A percentile compares a stretch with the other conserved stretches of the same genome.
These are phyloP conservation scores for Plasmodium vinckei DNA, from an alignment of 169 alveolate genomes.

Conservation along the genomic window DNA sequence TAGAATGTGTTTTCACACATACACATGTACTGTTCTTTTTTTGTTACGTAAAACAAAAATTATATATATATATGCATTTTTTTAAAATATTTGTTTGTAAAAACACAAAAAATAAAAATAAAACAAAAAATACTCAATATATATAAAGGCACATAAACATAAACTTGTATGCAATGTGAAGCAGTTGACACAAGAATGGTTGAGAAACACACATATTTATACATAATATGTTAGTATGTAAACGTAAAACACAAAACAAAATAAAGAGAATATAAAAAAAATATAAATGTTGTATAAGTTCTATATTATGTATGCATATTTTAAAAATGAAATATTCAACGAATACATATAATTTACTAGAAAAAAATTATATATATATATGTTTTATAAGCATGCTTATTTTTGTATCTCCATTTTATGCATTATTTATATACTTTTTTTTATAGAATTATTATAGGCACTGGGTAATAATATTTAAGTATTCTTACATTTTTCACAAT, in stretches of 20 bases:
- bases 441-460: background rate
- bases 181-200: background rate
- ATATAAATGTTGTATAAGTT: background rate
- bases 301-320: background rate
- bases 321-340: background rate
- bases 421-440: background rate
- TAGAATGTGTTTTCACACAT: slow-evolving; percentile 13
- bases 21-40: background rate
- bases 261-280: background rate
- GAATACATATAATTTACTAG: background rate
- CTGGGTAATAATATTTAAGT: background rate
- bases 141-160: slow-evolving; percentile 5
- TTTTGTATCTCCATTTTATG: background rate
- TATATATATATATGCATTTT: slow-evolving; percentile 1
- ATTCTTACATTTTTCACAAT: background rate
- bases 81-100: slow-evolving; percentile 10
- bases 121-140: background rate
- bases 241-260: background rate
- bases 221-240: background rate
- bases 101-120: slow-evolving; percentile 6
- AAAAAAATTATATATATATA: background rate
- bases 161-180: slow-evolving; percentile 1
- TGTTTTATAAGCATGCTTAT: background rate
- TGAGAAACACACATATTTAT: background rate
- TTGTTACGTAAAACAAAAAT: background rate